Base-by-base conservation (phyloP, 116 monocot genomes). In the Zostera marina region DNA sequence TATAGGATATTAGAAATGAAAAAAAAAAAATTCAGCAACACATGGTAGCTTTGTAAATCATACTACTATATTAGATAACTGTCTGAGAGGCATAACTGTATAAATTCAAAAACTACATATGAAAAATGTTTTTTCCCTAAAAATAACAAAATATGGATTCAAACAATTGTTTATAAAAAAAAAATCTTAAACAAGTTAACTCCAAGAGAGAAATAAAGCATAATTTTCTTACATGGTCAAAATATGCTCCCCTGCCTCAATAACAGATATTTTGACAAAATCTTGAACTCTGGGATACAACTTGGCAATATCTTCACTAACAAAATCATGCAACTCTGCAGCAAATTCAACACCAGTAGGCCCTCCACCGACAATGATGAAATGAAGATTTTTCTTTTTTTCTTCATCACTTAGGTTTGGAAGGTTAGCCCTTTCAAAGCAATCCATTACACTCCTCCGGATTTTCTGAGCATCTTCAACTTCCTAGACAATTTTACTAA, bases 261-360 rank as follows among this genome's bases (percentile, higher is more conserved):
- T 80, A 47, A 94, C 68, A 63, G 84, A 82, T 59, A 94, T 94
- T 42, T 72, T 88, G 20, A 78, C 81, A n/a, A 88, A 67, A 22
- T 88, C 71, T 15, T 56, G 52, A 14, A 79, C 42, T 64, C 61
- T 44, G 54, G 94, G 94, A 72, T 94, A 94, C 60, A 94, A 58
- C 62, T 82, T 85, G 7, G 75, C 52, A 52, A 94, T 66, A 70
- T 94, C 94, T 66, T 88, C 81, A 73, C 49, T 59, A 23, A 94
- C 82, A 62, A 80, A 94, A 62, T 94, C 94, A 76, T 94, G 94
- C 64, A 94, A 70, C 52, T 88, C 88, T 55, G 94, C 94, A 46
- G 94, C 88, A 84, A 94, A 94, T 66, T 94, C 94, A 60, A 94
- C 85, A 46, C 94, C 94, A 58, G 88, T 88, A 25, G 94, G 94